Percentiles rank a stretch among this genome's conserved stretches.
Evolutionary conservation across 768 basidiomycete genomes (phyloP).

Genomic region (Xerocomellus dryophilus): DNA sequence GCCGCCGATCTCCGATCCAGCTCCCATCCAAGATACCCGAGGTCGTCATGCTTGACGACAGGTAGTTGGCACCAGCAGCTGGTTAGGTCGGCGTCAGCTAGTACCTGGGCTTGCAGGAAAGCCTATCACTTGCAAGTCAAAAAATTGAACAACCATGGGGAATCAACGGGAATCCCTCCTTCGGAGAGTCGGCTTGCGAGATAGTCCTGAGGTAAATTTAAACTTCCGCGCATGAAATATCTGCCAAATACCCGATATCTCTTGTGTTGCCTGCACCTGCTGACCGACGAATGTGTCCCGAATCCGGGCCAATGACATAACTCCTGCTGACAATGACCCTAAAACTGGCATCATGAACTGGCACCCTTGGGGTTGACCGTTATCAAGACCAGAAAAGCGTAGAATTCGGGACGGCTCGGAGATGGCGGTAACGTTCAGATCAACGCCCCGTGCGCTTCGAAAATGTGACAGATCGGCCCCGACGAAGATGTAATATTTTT

Average conservation of each 20-base stretch:
- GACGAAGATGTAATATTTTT: too few relatives aligned
- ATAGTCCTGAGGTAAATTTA: background rate
- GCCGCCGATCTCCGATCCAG: conserved; percentile 8
- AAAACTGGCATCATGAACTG: too few relatives aligned
- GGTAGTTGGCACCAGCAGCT: background rate
- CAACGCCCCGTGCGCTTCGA: too few relatives aligned
- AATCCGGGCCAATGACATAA: too few relatives aligned
- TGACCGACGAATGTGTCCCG: too few relatives aligned
- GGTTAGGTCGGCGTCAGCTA: background rate
- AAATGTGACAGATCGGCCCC: too few relatives aligned
- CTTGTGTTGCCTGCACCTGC: too few relatives aligned
- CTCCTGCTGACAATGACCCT: too few relatives aligned
- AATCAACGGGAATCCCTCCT: background rate
- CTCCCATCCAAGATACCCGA: background rate
- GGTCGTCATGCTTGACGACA: background rate
- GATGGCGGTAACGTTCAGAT: too few relatives aligned
- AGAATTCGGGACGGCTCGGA: too few relatives aligned
- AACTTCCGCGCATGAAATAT: background rate
- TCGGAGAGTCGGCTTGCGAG: background rate
- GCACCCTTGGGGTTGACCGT: too few relatives aligned
- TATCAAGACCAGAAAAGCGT: too few relatives aligned
- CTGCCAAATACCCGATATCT: background rate
- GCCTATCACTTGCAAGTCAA: background rate
- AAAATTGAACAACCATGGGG: background rate
- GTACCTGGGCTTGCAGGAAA: background rate